These are phyloP conservation scores for Mimosa pudica DNA, from an alignment of 306 rosid genomes.

Conservation along the genomic window DNA sequence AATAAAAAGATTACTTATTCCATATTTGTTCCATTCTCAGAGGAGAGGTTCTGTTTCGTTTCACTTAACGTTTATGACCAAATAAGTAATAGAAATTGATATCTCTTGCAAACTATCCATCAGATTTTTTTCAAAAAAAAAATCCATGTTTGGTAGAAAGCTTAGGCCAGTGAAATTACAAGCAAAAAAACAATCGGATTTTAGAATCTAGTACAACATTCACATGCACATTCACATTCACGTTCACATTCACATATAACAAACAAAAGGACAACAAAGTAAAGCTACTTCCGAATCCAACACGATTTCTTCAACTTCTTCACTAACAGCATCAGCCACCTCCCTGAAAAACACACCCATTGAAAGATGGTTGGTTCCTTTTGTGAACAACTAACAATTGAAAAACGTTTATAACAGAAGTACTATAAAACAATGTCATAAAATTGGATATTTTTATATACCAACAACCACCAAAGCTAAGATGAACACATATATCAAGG, in stretches of 20 bases:
- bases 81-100: neutral
- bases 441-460: neutral
- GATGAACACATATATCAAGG: neutral
- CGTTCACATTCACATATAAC: neutral
- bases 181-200: neutral
- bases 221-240: too few species aligned
- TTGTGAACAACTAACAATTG: neutral
- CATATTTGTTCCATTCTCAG: neutral
- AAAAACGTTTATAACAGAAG: neutral
- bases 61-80: neutral
- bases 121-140: too few species aligned
- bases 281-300: neutral
- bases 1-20: neutral
- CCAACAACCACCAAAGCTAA: neutral
- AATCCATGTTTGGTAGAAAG: too few species aligned
- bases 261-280: neutral
- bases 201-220: neutral
- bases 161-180: neutral
- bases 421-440: neutral
- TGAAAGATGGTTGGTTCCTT: too few species aligned
- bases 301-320: neutral
- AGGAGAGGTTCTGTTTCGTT: too few species aligned
- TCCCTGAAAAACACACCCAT: neutral
- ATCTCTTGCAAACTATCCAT: neutral
- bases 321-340: neutral